Evolutionary conservation across 345 rosid genomes (phyloP).

Genomic region (Melaleuca alternifolia): DNA sequence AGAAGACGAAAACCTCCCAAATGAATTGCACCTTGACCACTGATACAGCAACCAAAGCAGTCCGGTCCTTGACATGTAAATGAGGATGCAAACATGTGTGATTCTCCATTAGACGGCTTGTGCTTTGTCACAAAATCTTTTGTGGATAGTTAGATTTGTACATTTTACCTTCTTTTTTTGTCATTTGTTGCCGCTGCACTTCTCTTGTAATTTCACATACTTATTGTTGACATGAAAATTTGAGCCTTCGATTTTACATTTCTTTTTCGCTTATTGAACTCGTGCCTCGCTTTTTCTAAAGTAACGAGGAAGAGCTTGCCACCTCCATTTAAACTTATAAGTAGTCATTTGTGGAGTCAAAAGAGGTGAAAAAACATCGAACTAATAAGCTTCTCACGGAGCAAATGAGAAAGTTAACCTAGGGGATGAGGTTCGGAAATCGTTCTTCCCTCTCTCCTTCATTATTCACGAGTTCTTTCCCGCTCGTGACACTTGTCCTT

Average conservation of each 20-base stretch:
- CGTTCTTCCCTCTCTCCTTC: not conserved
- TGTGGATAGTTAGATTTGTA: not conserved
- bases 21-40: slow-evolving; percentile 5
- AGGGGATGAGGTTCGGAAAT: not conserved
- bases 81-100: not conserved
- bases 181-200: not conserved
- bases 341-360: not conserved
- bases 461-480: not conserved
- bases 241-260: not conserved
- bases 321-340: not conserved
- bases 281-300: not conserved
- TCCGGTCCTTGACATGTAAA: not conserved
- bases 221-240: not conserved
- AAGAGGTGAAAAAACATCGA: not conserved
- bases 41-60: not conserved
- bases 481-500: not conserved
- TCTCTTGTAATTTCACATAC: not conserved
- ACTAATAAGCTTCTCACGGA: not conserved
- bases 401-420: not conserved
- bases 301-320: not conserved
- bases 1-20: slow-evolving; percentile 3
- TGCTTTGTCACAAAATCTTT: not conserved
- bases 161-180: not conserved
- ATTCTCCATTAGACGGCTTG: not conserved
- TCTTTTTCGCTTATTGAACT: not conserved